phyloP scores from a whole-genome alignment of 768 basidiomycete species.

The Pholiota molesta region DNA sequence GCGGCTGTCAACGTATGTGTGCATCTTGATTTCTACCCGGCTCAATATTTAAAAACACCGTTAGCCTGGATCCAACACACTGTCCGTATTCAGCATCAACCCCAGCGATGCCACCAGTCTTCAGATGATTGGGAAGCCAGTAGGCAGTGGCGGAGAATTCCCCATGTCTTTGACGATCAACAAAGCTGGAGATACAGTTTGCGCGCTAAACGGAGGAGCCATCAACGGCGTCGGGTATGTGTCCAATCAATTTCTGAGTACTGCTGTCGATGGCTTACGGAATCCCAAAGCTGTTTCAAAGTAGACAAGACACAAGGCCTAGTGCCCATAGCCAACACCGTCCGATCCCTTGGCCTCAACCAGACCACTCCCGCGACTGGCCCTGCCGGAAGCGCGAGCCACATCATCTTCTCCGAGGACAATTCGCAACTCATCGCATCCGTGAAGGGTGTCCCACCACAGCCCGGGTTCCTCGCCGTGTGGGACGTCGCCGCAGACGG shows the following conservation, averaged over 20 bases:
- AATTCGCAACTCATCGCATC: slow-evolving; percentile 46
- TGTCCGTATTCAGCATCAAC: slow-evolving; percentile 44
- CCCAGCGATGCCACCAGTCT: slow-evolving; percentile 42
- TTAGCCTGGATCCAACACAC: slow-evolving; percentile 51
- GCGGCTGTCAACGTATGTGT: slow-evolving; percentile 36
- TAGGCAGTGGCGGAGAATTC: slow-evolving; percentile 50
- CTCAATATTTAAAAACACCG: not conserved
- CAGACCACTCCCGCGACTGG: slow-evolving; percentile 57
- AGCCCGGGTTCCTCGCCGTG: slow-evolving; percentile 52
- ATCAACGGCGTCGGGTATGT: slow-evolving; percentile 38
- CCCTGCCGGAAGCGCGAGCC: slow-evolving; percentile 45
- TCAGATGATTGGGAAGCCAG: slow-evolving; percentile 44
- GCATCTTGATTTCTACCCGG: not conserved
- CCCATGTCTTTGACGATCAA: slow-evolving; percentile 48
- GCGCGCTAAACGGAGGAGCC: slow-evolving; percentile 46
- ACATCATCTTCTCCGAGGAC: slow-evolving; percentile 51
- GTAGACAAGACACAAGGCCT: slow-evolving; percentile 46
- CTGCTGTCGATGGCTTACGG: not conserved
- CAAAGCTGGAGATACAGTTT: slow-evolving; percentile 33
- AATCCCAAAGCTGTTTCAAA: slow-evolving; percentile 39
- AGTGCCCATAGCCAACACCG: slow-evolving; percentile 40
- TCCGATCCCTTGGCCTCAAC: slow-evolving; percentile 45
- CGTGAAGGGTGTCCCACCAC: slow-evolving; percentile 51
- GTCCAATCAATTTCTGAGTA: not conserved
- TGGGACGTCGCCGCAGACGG: slow-evolving; percentile 49